A percentile compares a stretch with the other conserved stretches of the same genome.
phyloP scores from a whole-genome alignment of 1,284 basidiomycete species.

The Stygiomarasmius scandens region DNA sequence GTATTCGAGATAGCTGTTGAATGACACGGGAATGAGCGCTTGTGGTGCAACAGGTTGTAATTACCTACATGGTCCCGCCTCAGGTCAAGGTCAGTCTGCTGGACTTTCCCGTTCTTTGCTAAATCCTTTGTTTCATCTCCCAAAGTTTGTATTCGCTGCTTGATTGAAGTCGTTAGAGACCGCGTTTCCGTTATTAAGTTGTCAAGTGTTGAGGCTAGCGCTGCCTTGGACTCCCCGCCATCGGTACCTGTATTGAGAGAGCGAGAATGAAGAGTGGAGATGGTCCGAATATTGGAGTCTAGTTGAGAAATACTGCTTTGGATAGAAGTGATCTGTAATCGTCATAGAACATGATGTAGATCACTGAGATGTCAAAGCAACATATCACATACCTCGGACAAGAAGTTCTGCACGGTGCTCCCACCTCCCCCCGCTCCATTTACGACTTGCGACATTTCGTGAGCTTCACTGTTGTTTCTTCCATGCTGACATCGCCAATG shows the following conservation, averaged over 20 bases:
- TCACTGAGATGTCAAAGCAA: too few relatives aligned
- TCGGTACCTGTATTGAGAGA: conserved; percentile 56
- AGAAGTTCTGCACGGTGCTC: neutral
- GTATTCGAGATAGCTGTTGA: conserved; percentile 53
- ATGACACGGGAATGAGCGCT: too few relatives aligned
- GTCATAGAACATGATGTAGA: neutral
- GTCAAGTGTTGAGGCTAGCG: conserved; percentile 52
- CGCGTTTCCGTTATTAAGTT: conserved; percentile 66
- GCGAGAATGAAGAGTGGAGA: conserved; percentile 61
- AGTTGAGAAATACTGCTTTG: conserved; percentile 62
- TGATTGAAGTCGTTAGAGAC: conserved; percentile 61
- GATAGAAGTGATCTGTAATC: conserved; percentile 51
- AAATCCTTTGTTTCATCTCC: conserved; percentile 29
- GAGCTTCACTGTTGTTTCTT: neutral
- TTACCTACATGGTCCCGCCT: conserved; percentile 70
- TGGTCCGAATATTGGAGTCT: conserved; percentile 56
- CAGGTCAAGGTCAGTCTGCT: conserved; percentile 58
- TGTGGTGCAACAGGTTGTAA: too few relatives aligned
- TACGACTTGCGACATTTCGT: neutral
- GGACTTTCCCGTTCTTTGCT: conserved; percentile 28
- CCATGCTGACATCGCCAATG: too few relatives aligned
- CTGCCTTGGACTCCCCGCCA: conserved; percentile 40
- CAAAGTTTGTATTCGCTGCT: conserved; percentile 66
- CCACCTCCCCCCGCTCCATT: neutral
- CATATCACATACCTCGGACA: neutral